A percentile compares a stretch with the other conserved stretches of the same genome.
These are phyloP conservation scores for Gaertneriomyces sp. DNA, from an alignment of 192 early-diverging fungal genomes.

Conservation along the genomic window DNA sequence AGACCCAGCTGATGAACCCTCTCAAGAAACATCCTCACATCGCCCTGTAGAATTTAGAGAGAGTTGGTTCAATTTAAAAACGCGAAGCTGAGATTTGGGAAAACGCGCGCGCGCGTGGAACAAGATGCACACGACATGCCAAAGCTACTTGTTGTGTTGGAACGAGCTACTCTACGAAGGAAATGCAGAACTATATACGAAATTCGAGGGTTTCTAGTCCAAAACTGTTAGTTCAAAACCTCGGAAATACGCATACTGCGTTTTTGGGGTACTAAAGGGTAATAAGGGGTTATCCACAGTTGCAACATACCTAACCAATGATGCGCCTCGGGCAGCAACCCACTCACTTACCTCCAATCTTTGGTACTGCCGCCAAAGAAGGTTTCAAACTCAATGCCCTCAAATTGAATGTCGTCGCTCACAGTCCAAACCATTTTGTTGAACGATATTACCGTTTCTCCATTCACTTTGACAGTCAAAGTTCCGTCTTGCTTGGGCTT, in stretches of 20 bases:
- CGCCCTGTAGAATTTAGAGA: no score
- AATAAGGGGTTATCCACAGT: no score
- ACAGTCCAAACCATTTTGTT: constrained; percentile 20
- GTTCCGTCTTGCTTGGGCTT: constrained; percentile 27
- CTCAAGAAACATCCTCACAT: constrained; percentile 65
- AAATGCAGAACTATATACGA: no score
- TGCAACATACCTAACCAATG: no score
- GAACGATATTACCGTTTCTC: constrained; percentile 26
- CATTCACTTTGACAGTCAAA: constrained; percentile 26
- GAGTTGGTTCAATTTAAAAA: no score
- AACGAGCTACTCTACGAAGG: no score
- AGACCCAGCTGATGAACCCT: constrained; percentile 68
- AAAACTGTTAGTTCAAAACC: constrained; percentile 1
- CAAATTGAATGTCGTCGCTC: constrained; percentile 19
- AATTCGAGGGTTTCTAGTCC: no score
- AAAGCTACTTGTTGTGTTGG: no score
- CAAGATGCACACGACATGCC: no score
- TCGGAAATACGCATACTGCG: constrained; percentile 35
- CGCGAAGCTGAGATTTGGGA: no score
- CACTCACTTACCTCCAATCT: not conserved
- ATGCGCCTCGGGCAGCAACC: no score
- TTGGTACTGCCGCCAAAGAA: constrained; percentile 40
- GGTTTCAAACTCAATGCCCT: constrained; percentile 42
- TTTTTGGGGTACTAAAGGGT: constrained; percentile 20
- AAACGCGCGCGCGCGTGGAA: no score